Conservation (phyloP, 495 filamentous ascomycete genomes). For the Aspergillus leporis region DNA sequence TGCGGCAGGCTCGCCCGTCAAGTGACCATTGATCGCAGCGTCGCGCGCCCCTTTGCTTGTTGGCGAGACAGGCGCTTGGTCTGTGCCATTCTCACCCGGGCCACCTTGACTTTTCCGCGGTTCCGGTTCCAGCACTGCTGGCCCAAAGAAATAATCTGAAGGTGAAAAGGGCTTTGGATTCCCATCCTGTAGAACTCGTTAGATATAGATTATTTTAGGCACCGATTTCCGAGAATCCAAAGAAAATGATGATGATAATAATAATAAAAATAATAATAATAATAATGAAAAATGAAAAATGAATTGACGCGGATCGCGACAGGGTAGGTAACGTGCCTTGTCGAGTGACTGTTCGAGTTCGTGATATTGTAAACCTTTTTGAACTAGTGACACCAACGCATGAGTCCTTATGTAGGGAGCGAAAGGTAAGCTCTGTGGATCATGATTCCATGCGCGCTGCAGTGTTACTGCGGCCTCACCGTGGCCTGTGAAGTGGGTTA, state of each 20-base stretch:
- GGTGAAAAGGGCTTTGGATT: conserved; percentile 39
- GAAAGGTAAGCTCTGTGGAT: conserved; percentile 74
- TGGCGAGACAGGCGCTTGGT: conserved; percentile 32
- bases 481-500: conserved; percentile 43
- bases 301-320: neutral
- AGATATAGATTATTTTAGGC: neutral
- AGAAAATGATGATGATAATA: neutral
- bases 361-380: conserved; percentile 76
- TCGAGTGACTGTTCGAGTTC: conserved; percentile 62
- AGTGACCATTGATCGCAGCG: conserved; percentile 44
- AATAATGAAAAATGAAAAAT: conserved; percentile 6
- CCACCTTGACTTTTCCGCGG: conserved; percentile 30
- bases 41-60: conserved; percentile 44
- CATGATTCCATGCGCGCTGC: conserved; percentile 76
- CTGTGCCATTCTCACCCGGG: conserved; percentile 29
- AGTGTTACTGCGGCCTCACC: conserved; percentile 76
- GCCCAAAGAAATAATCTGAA: conserved; percentile 52
- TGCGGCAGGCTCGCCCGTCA: conserved; percentile 29
- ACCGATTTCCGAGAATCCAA: neutral
- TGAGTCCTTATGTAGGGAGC: conserved; percentile 73
- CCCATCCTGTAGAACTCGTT: conserved; percentile 38
- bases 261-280: conserved; percentile 7
- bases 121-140: conserved; percentile 41
- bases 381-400: conserved; percentile 71
- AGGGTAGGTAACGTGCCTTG: conserved; percentile 52